These are phyloP conservation scores for Sclerotinia spermophila DNA, from an alignment of 2,329 filamentous ascomycete genomes.

Conservation along the genomic window DNA sequence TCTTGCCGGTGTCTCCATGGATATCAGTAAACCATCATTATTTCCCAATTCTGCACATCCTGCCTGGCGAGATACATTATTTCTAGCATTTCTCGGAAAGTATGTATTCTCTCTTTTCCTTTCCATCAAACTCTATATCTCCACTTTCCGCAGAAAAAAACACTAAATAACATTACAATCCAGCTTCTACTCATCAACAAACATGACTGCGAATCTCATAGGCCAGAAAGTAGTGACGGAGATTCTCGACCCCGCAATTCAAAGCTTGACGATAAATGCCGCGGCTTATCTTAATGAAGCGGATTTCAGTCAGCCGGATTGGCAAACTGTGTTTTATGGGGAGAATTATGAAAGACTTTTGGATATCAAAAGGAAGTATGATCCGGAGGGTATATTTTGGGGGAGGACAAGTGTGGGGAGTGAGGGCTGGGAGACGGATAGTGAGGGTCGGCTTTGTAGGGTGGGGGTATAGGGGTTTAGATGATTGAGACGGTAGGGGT, in stretches of 20 bases:
- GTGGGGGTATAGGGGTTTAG: too few species aligned
- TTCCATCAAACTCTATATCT: not conserved
- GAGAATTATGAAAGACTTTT: constrained; percentile 10
- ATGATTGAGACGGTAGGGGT: too few species aligned
- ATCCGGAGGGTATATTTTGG: constrained; percentile 8
- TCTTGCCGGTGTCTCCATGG: constrained; percentile 16
- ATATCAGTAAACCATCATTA: constrained; percentile 3
- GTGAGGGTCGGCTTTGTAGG: constrained; percentile 11
- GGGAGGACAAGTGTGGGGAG: constrained; percentile 4
- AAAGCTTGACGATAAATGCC: not conserved
- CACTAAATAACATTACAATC: not conserved
- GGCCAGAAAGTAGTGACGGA: not conserved
- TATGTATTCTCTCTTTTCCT: not conserved
- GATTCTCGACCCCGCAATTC: not conserved
- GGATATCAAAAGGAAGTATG: constrained; percentile 21
- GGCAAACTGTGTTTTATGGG: constrained; percentile 45
- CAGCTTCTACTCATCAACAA: not conserved
- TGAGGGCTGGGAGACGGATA: not conserved
- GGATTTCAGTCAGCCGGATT: constrained; percentile 43
- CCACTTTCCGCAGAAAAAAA: not conserved
- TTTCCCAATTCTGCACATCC: constrained; percentile 13
- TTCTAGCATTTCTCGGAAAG: constrained; percentile 19
- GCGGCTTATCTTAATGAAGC: constrained; percentile 47
- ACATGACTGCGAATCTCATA: constrained; percentile 2
- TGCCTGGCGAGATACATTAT: constrained; percentile 14